phyloP scores from a whole-genome alignment of 768 basidiomycete species.

The Leccinum variicolor region DNA sequence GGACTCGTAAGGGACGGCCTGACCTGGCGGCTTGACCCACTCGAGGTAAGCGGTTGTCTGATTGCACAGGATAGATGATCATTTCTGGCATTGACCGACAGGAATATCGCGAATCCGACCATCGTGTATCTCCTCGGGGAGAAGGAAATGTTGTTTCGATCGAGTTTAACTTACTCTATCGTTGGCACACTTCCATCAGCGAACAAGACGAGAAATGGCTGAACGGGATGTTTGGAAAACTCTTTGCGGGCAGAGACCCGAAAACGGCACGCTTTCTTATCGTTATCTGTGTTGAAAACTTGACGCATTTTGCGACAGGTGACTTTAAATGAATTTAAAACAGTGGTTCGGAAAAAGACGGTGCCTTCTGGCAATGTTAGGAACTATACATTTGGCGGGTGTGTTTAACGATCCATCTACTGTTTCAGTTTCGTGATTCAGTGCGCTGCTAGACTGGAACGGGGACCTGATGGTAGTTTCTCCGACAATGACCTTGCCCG shows the following conservation, averaged over 20 bases:
- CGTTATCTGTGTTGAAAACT: neutral
- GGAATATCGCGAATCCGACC: slow-evolving; percentile 48
- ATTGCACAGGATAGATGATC: neutral
- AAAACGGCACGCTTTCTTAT: slow-evolving; percentile 31
- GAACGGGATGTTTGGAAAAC: slow-evolving; percentile 39
- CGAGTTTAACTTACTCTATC: slow-evolving; percentile 64
- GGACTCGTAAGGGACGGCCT: slow-evolving; percentile 62
- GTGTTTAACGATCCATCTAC: neutral
- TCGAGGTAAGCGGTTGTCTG: slow-evolving; percentile 39
- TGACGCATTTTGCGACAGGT: slow-evolving; percentile 10
- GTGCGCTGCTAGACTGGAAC: slow-evolving; percentile 40
- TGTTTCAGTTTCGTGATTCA: neutral
- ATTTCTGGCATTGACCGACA: slow-evolving; percentile 19
- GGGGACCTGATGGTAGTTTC: slow-evolving; percentile 53
- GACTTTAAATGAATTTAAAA: slow-evolving; percentile 23
- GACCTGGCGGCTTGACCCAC: slow-evolving; percentile 66
- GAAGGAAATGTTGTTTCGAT: slow-evolving; percentile 73
- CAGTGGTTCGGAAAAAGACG: slow-evolving; percentile 7
- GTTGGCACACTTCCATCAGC: slow-evolving; percentile 66
- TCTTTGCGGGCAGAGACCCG: slow-evolving; percentile 42
- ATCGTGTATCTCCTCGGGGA: slow-evolving; percentile 57
- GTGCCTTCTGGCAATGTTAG: slow-evolving; percentile 22
- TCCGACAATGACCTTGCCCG: slow-evolving; percentile 58
- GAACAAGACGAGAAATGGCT: slow-evolving; percentile 55
- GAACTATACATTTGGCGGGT: slow-evolving; percentile 58